A percentile compares a stretch with the other conserved stretches of the same genome.
These are phyloP conservation scores for Lablab purpureus DNA, from an alignment of 306 rosid species.

Conservation along the genomic window DNA sequence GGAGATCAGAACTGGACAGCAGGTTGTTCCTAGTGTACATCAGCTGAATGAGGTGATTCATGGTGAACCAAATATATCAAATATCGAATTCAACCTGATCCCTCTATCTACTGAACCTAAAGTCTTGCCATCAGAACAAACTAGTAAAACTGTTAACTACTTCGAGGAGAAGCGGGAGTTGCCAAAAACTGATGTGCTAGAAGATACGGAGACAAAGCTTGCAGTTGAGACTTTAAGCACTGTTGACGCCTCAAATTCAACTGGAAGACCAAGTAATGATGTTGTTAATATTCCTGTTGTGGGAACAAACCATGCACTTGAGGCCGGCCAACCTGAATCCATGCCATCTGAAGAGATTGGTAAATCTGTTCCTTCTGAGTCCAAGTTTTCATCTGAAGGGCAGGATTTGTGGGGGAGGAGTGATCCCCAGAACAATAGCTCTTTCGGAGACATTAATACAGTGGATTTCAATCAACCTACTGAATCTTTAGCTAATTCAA, in stretches of 20 bases:
- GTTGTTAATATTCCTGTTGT: constrained; percentile 2
- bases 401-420: constrained; percentile 32
- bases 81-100: constrained; percentile 50
- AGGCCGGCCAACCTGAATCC: constrained; percentile 36
- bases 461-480: constrained; percentile 45
- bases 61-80: constrained; percentile 42
- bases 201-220: constrained; percentile 30
- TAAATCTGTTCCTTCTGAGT: constrained; percentile 30
- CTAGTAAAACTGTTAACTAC: constrained; percentile 37
- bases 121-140: constrained; percentile 38
- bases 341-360: constrained; percentile 32
- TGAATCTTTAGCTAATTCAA: constrained; percentile 41
- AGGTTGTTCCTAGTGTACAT: constrained; percentile 35
- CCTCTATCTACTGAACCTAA: constrained; percentile 50
- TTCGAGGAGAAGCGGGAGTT: constrained; percentile 45
- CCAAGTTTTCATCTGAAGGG: constrained; percentile 33
- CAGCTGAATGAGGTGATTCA: constrained; percentile 47
- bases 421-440: constrained; percentile 42
- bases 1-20: constrained; percentile 44
- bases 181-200: constrained; percentile 23
- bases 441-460: constrained; percentile 41
- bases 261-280: constrained; percentile 28
- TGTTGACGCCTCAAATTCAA: constrained; percentile 15
- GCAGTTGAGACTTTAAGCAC: constrained; percentile 34
- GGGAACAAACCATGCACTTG: constrained; percentile 15